These are phyloP conservation scores for Hymenotorrendiella dingleyae DNA, from an alignment of 2,329 filamentous ascomycete species.

Conservation along the genomic window DNA sequence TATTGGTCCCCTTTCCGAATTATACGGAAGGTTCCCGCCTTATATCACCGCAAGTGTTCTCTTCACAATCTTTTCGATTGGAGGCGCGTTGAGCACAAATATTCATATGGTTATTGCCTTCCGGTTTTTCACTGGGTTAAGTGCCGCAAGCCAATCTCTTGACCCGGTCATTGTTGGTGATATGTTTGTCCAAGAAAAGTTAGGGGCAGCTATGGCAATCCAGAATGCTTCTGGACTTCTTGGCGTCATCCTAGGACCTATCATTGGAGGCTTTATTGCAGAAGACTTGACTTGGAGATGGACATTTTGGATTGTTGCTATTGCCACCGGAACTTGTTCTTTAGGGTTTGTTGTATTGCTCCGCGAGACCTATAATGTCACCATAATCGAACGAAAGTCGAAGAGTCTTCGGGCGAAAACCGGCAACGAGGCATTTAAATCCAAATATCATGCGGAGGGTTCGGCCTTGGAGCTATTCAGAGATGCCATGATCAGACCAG, in stretches of 20 bases:
- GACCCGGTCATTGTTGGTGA: conserved; percentile 32
- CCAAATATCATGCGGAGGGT: not conserved
- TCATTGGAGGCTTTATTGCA: conserved; percentile 36
- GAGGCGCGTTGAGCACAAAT: not conserved
- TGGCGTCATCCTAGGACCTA: conserved; percentile 43
- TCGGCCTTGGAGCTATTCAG: not conserved
- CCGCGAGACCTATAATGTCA: not conserved
- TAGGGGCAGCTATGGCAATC: conserved; percentile 52
- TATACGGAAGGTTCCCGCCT: not conserved
- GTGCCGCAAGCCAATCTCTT: not conserved
- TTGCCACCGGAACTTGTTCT: not conserved
- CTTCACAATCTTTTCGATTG: not conserved
- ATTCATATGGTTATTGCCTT: not conserved
- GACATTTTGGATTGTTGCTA: conserved; percentile 2
- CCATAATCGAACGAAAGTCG: not conserved
- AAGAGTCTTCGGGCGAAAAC: not conserved
- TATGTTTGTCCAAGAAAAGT: conserved; percentile 51
- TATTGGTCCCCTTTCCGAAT: not conserved
- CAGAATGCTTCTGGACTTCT: conserved; percentile 56
- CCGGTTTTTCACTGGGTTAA: not conserved
- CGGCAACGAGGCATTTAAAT: not conserved
- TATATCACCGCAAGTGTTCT: not conserved
- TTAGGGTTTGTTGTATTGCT: not conserved
- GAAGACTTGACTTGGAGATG: conserved; percentile 26
- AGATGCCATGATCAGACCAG: not conserved